Evolutionary conservation across 768 basidiomycete species (phyloP).

Genomic region (Cubamyces sp.): DNA sequence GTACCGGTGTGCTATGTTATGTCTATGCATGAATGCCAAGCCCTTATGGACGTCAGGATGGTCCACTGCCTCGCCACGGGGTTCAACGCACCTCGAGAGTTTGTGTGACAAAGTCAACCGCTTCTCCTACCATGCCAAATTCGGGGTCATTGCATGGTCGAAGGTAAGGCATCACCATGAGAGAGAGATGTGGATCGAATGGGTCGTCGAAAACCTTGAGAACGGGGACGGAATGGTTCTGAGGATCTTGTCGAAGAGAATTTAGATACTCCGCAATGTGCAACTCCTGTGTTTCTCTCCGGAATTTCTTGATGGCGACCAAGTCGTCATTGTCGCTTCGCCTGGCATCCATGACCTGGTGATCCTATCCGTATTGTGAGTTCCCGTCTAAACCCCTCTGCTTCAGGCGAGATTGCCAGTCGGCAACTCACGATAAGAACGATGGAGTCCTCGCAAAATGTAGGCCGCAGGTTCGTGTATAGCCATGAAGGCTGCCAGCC

Average conservation of each 20-base stretch:
- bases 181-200: not conserved
- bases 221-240: slow-evolving; percentile 34
- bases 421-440: slow-evolving; percentile 10
- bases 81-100: no score
- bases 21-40: slow-evolving; percentile 29
- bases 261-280: slow-evolving; percentile 6
- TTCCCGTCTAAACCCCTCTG: no score
- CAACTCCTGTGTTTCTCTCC: slow-evolving; percentile 15
- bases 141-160: slow-evolving; percentile 24
- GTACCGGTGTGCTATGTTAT: slow-evolving; percentile 30
- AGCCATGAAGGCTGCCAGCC: slow-evolving; percentile 30
- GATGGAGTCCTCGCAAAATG: slow-evolving; percentile 25
- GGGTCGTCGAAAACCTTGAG: slow-evolving; percentile 27
- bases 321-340: not conserved
- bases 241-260: slow-evolving; percentile 6
- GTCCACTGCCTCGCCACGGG: no score
- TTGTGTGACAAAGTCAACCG: slow-evolving; percentile 15
- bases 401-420: no score
- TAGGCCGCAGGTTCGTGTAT: slow-evolving; percentile 8
- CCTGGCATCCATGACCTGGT: slow-evolving; percentile 26
- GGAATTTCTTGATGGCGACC: slow-evolving; percentile 24
- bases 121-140: slow-evolving; percentile 19
- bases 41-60: slow-evolving; percentile 18
- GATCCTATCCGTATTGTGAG: no score
- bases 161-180: slow-evolving; percentile 31